These are phyloP conservation scores for Phytophthora citricola DNA, from an alignment of 352 stramenopile genomes.

Conservation along the genomic window DNA sequence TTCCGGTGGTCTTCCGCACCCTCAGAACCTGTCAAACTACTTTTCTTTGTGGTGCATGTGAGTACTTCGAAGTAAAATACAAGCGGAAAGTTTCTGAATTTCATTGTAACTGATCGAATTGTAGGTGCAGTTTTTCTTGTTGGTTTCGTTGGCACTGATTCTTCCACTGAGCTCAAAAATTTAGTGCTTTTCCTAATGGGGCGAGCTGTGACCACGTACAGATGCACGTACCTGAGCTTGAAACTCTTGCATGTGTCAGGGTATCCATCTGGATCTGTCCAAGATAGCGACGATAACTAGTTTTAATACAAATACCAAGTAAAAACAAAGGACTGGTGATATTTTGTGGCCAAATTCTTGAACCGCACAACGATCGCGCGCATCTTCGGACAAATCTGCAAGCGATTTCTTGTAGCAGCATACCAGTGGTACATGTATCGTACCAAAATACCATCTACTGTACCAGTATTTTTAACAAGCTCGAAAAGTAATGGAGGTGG, in stretches of 20 bases:
- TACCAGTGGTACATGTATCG: too few relatives aligned
- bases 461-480: too few relatives aligned
- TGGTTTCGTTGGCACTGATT: too few relatives aligned
- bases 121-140: too few relatives aligned
- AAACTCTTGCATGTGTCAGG: background rate
- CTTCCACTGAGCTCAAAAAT: background rate
- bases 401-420: background rate
- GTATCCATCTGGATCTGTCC: slow-evolving; percentile 10
- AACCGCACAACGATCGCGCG: slow-evolving; percentile 1
- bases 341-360: background rate
- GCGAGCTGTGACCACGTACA: background rate
- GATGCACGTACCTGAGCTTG: background rate
- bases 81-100: too few relatives aligned
- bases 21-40: too few relatives aligned
- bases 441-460: too few relatives aligned
- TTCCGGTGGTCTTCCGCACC: too few relatives aligned
- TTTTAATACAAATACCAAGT: slow-evolving; percentile 6
- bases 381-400: slow-evolving; percentile 1
- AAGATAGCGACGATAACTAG: background rate
- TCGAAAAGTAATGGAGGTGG: too few relatives aligned
- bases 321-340: slow-evolving; percentile 3
- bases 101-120: too few relatives aligned
- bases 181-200: slow-evolving; percentile 1
- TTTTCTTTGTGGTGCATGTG: too few relatives aligned
- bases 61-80: too few relatives aligned